Base-by-base conservation (phyloP, 2,329 filamentous ascomycete species). In the Aureobasidium sp. region DNA sequence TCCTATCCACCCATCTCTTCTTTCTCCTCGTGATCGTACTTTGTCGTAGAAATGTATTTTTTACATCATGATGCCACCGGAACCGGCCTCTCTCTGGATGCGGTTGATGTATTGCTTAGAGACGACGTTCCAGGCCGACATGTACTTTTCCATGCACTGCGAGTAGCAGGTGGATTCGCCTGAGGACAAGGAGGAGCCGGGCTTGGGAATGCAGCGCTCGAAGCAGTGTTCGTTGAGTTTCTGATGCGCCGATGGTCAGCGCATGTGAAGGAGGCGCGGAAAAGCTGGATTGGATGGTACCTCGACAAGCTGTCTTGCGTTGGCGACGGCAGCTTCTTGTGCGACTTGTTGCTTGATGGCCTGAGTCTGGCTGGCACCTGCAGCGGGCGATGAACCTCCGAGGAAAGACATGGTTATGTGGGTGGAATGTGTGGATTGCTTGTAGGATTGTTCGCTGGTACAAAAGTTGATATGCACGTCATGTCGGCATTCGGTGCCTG, bases 161-260 rank as follows among this genome's bases (percentile, higher is more conserved):
- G 76, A 78, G 68, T 80, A 79, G 75, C 80, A 82, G 20, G 71
- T 74, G 65, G 76, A 70, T 68, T 82, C 80, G 71, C 75, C 74
- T 51, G 76, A 78, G 32, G 79, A 81, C 56, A 82, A 73, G 12
- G 79, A 80, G 50, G 76, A 71, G 63, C 77, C 76, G 64, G 80
- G 80, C 67, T 80, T 80, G 51, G 79, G 79, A 34, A 82, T 73
- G 75, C 80, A 82, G 69, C 78, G 78, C 66, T 81, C 79, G 75
- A 82, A 82, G 73, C 80, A 82, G 73, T 82, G 79, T 67, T 81
- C 79, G 72, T 82, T 82, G 66, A 82, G 73, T 77, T 82, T 82
- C 79, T 81, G 63, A 46, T 23, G 17, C 20, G 42, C 29, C 34
- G 34, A 34, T 13, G 29, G 9, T 50, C 51, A 62, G 37, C 8